phyloP scores from a whole-genome alignment of 1,284 basidiomycete genomes.

The Pseudozyma sp. region DNA sequence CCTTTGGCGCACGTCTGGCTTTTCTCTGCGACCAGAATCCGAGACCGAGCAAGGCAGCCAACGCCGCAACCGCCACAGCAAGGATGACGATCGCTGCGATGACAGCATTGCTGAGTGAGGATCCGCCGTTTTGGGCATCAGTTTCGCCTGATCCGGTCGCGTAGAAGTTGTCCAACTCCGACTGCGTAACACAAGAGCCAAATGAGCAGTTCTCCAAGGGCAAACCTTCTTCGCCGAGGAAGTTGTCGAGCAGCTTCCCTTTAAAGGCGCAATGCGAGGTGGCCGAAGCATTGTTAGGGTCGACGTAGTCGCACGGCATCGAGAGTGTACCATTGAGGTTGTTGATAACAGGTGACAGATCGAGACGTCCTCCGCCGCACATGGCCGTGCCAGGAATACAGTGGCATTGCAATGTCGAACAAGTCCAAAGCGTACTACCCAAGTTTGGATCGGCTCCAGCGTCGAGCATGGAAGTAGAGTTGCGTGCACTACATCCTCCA shows the following conservation, averaged over 20 bases:
- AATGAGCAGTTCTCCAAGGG: conserved; percentile 48
- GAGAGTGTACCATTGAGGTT: conserved; percentile 50
- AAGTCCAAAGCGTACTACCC: conserved; percentile 51
- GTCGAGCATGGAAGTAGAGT: conserved; percentile 38
- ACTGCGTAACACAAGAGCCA: conserved; percentile 53
- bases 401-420: conserved; percentile 52
- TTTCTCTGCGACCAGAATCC: conserved; percentile 40
- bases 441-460: conserved; percentile 14
- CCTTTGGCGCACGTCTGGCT: conserved; percentile 30
- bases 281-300: conserved; percentile 40
- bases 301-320: conserved; percentile 60
- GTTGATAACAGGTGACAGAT: conserved; percentile 53
- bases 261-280: conserved; percentile 45
- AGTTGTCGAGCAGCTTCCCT: conserved; percentile 45
- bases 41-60: conserved; percentile 31
- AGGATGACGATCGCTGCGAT: conserved; percentile 57
- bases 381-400: conserved; percentile 55
- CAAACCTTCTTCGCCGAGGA: conserved; percentile 51
- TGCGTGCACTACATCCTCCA: conserved; percentile 38
- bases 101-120: conserved; percentile 44
- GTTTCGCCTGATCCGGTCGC: conserved; percentile 26
- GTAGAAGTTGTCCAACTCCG: conserved; percentile 43
- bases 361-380: conserved; percentile 44
- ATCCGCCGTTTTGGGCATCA: conserved; percentile 2
- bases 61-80: conserved; percentile 34